These are phyloP conservation scores for Camelina neglecta DNA, from an alignment of 345 rosid species.

Conservation along the genomic window DNA sequence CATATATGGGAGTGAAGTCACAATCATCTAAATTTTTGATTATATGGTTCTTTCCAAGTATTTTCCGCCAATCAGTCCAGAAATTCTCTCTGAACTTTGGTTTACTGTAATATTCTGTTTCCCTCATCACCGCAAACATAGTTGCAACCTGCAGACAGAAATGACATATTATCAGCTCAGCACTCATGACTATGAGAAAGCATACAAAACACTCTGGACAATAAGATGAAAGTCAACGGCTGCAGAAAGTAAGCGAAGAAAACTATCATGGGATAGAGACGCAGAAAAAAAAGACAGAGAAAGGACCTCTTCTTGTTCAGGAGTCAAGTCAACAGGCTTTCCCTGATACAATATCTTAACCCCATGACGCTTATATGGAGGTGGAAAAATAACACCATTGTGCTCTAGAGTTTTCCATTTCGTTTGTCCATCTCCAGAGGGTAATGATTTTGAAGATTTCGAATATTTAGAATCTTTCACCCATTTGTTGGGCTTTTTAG, in stretches of 20 bases:
- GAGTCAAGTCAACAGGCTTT: conserved; percentile 75
- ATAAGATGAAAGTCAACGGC: conserved; percentile 23
- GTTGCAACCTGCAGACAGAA: conserved; percentile 72
- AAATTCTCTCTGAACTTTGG: conserved; percentile 81
- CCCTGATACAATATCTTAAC: conserved; percentile 84
- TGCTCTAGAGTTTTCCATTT: conserved; percentile 98
- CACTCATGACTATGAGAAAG: conserved; percentile 20
- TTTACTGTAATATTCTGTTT: conserved; percentile 89
- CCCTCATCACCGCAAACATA: conserved; percentile 97
- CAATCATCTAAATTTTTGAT: conserved; percentile 78
- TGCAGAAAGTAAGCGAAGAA: conserved; percentile 2
- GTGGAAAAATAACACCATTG: conserved; percentile 95
- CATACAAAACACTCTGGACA: conserved; percentile 1
- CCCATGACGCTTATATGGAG: conserved; percentile 87
- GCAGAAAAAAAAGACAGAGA: conserved; percentile 8
- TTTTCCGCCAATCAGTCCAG: conserved; percentile 91
- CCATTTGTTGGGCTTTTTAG: conserved; percentile 58
- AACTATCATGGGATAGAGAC: conserved; percentile 19
- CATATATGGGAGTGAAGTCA: conserved; percentile 87
- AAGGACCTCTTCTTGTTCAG: conserved; percentile 88
- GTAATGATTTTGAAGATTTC: conserved; percentile 69
- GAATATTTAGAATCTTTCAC: conserved; percentile 68
- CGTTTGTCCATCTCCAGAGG: conserved; percentile 95
- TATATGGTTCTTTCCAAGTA: conserved; percentile 84
- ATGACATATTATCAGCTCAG: conserved; percentile 35